A percentile compares a stretch with the other conserved stretches of the same genome.
Evolutionary conservation across 202 grass and related monocot species (phyloP).

Genomic region (Setaria viridis): DNA sequence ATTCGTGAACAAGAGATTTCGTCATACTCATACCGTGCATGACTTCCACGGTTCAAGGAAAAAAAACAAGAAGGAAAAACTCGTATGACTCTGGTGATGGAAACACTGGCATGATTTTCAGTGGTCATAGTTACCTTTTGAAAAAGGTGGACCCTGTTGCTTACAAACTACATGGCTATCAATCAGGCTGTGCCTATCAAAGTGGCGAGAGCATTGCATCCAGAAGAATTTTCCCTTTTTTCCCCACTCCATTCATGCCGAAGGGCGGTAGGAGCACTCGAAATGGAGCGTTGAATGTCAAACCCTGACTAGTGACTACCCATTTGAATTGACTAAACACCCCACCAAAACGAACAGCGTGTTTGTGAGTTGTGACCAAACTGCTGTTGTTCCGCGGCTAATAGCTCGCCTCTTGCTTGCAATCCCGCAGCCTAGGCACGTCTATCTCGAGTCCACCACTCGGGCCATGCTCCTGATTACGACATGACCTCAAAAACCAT

Average conservation of each 20-base stretch:
- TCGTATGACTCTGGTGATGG: not conserved
- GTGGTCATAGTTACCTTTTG: too few relatives aligned
- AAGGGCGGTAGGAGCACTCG: not conserved
- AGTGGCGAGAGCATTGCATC: not conserved
- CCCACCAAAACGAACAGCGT: slow-evolving; percentile 1
- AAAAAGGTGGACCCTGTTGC: too few relatives aligned
- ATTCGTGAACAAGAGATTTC: not conserved
- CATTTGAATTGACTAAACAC: not conserved
- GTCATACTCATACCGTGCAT: not conserved
- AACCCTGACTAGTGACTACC: not conserved
- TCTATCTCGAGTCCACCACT: not conserved
- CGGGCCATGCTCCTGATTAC: not conserved
- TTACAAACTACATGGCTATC: too few relatives aligned
- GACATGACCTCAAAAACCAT: not conserved
- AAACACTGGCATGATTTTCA: not conserved
- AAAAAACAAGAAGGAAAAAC: too few relatives aligned
- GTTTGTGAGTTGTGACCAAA: not conserved
- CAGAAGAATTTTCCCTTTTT: not conserved
- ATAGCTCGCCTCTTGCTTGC: not conserved
- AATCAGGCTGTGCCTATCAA: too few relatives aligned
- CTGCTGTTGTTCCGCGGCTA: not conserved
- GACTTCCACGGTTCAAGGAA: not conserved
- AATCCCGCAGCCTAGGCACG: not conserved
- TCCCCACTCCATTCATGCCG: not conserved
- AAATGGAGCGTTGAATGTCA: not conserved